Evolutionary conservation across 352 stramenopile species (phyloP), one percentile per base, ranked within the genome.

Genomic region (Pythium angustatum): DNA sequence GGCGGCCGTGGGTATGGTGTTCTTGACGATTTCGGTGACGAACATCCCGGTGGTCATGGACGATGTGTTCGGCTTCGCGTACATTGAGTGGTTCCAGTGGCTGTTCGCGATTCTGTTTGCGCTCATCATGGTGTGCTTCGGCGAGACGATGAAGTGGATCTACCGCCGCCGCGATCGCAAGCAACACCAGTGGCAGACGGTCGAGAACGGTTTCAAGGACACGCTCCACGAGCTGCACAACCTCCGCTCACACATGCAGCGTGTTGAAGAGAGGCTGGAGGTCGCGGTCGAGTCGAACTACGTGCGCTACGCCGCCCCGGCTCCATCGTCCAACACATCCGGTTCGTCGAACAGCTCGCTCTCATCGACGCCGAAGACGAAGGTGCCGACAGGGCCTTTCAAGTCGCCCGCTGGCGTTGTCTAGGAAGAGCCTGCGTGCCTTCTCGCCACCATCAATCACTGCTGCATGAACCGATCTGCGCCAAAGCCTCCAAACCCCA

Each of bases 21-120:
- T 70, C 1, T 50, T 91, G 40, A 91, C 82, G n/a, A 26, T 90
- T 0, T 85, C 71, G 4, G 78, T 91, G 58, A 91, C 80, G 1
- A 88, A 86, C 52, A 87, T 91, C 55, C 80, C 80, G 17, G 69
- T 88, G 31, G 62, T 91, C 47, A 85, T 72, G 49, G 78, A 87
- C 41, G 77, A 88, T 48, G 58, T 91, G 22, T 91, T 91, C 44
- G 82, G 82, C 31, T 91, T 91, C 54, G 71, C 77, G 4, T 57
- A 81, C 61, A 83, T 91, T 54, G 73, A 87, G 69, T 91, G 80
- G 80, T 87, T 81, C 68, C 74, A 91, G 67, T 89, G 80, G 80
- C 71, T 89, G 55, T 85, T 90, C 68, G 75, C 83, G 31, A 88
- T 90, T 60, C 60, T 77, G 27, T 85, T 88, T 27, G 75, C 83